phyloP scores from a whole-genome alignment of 768 basidiomycete species.

The Amanita jacksonii region DNA sequence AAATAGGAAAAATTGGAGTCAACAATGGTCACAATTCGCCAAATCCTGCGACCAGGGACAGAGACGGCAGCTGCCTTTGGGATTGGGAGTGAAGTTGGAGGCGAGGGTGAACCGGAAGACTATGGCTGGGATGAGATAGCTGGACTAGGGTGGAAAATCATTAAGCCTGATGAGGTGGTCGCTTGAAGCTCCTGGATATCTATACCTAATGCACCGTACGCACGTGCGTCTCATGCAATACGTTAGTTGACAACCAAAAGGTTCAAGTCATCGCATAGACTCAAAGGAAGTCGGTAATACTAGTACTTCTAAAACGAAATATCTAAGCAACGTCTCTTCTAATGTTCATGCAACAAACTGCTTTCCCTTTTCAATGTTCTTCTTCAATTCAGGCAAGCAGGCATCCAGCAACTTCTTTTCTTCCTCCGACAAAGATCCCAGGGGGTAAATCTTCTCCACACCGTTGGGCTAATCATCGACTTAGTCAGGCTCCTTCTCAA shows the following conservation, averaged over 20 bases:
- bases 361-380: conserved; percentile 96
- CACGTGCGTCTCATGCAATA: no score
- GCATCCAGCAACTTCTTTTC: conserved; percentile 84
- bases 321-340: no score
- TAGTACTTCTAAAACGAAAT: no score
- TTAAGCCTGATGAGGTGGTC: background rate
- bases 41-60: conserved; percentile 4
- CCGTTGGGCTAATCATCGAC: conserved; percentile 50
- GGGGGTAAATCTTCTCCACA: conserved; percentile 84
- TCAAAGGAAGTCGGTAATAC: no score
- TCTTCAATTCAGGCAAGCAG: conserved; percentile 87
- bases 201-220: no score
- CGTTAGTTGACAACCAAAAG: no score
- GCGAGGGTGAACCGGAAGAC: conserved; percentile 4
- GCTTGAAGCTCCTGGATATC: background rate
- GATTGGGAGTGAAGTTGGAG: conserved; percentile 1
- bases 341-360: conserved; percentile 55
- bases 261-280: no score
- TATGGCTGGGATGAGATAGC: conserved; percentile 3
- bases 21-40: conserved; percentile 2
- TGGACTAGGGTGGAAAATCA: conserved; percentile 2
- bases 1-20: background rate
- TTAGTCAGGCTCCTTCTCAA: conserved; percentile 9
- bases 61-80: conserved; percentile 5
- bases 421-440: conserved; percentile 70